Percentiles rank a stretch among this genome's conserved stretches.
phyloP scores from a whole-genome alignment of 371 early-diverging fungal genomes.

The Quaeritorhiza haematococci region DNA sequence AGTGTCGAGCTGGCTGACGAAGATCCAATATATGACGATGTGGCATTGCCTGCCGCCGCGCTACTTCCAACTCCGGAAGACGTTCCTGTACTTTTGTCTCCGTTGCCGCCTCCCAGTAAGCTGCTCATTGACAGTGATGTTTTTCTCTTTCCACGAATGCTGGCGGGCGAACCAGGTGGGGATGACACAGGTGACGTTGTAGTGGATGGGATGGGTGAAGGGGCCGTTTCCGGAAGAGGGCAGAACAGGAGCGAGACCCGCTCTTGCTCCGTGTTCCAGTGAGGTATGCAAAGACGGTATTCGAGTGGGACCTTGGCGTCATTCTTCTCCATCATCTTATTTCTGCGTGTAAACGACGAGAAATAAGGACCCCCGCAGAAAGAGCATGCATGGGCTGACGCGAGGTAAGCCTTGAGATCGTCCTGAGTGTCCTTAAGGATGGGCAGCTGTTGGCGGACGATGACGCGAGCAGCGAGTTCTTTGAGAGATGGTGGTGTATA shows the following conservation, averaged over 20 bases:
- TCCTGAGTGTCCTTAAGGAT: constrained; percentile 47
- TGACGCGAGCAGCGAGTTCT: constrained; percentile 70
- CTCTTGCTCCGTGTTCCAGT: constrained; percentile 70
- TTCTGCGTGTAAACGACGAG: constrained; percentile 57
- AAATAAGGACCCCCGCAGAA: constrained; percentile 87
- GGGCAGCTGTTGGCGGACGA: constrained; percentile 60
- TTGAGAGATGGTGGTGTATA: constrained; percentile 47
- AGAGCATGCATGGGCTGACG: constrained; percentile 62
- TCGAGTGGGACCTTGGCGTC: constrained; percentile 55
- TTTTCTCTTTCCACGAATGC: neutral
- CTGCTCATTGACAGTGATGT: constrained; percentile 3
- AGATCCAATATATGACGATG: neutral
- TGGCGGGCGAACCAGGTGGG: constrained; percentile 9
- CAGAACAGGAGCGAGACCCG: constrained; percentile 52
- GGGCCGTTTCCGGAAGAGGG: constrained; percentile 43
- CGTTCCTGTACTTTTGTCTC: neutral
- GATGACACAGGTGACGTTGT: constrained; percentile 10
- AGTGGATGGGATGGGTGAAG: constrained; percentile 6
- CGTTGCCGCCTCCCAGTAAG: neutral
- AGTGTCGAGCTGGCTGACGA: neutral
- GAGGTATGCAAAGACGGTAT: constrained; percentile 70
- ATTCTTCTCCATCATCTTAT: constrained; percentile 59
- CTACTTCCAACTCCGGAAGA: neutral
- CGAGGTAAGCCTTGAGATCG: constrained; percentile 62
- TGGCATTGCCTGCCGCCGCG: neutral